A percentile compares a stretch with the other conserved stretches of the same genome.
Evolutionary conservation across 768 basidiomycete genomes (phyloP).

Genomic region (Fomitopsis pulvina): DNA sequence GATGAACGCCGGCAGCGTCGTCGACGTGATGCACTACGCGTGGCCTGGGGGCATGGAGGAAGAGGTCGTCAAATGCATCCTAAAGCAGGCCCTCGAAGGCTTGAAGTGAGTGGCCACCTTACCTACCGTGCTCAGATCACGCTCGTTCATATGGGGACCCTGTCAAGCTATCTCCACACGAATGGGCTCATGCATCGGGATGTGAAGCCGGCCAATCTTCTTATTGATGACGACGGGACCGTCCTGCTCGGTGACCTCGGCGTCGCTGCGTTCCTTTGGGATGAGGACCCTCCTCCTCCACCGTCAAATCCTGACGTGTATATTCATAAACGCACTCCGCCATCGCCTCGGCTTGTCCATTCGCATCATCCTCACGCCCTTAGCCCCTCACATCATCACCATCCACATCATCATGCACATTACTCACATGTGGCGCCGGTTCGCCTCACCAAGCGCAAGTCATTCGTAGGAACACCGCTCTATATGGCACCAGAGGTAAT

Average conservation of each 20-base stretch:
- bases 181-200: constrained; percentile 94
- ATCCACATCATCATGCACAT: constrained; percentile 13
- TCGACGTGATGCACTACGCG: constrained; percentile 78
- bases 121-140: constrained; percentile 6
- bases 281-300: constrained; percentile 39
- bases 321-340: background rate
- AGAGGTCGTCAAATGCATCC: constrained; percentile 77
- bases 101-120: constrained; percentile 58
- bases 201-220: constrained; percentile 89
- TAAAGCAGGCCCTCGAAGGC: constrained; percentile 84
- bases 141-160: background rate
- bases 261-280: constrained; percentile 78
- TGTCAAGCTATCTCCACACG: constrained; percentile 69
- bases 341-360: constrained; percentile 15
- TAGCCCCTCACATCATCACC: constrained; percentile 27
- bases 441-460: constrained; percentile 71
- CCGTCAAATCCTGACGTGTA: background rate
- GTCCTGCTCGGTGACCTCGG: constrained; percentile 91
- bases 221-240: constrained; percentile 86
- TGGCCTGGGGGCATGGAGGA: constrained; percentile 91
- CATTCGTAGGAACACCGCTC: constrained; percentile 94
- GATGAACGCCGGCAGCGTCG: constrained; percentile 84
- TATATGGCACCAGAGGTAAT: constrained; percentile 99
- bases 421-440: constrained; percentile 33
- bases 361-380: constrained; percentile 6